A percentile compares a stretch with the other conserved stretches of the same genome.
These are phyloP conservation scores for Eucalyptus curtisii DNA, from an alignment of 345 rosid genomes.

Conservation along the genomic window DNA sequence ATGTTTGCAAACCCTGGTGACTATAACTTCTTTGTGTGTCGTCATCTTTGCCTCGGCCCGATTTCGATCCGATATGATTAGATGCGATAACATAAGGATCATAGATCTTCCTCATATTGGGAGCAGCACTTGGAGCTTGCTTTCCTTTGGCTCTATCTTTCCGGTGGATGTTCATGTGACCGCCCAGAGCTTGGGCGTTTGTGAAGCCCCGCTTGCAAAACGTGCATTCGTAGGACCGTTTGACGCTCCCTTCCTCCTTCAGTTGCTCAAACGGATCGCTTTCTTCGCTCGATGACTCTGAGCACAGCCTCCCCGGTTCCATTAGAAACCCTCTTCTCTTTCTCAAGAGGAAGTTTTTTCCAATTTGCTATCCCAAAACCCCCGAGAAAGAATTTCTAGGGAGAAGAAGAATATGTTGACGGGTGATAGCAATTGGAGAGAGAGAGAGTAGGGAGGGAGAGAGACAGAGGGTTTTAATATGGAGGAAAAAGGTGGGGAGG, in stretches of 20 bases:
- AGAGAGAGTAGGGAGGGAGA: neutral
- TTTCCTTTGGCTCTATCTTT: constrained; percentile 57
- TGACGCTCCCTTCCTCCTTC: constrained; percentile 10
- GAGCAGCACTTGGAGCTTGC: neutral
- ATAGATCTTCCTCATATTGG: neutral
- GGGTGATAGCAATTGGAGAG: neutral
- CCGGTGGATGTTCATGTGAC: constrained; percentile 94
- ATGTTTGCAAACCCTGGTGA: neutral
- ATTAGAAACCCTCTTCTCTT: neutral
- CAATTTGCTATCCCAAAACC: neutral
- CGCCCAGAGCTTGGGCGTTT: constrained; percentile 91
- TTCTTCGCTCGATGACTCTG: constrained; percentile 11
- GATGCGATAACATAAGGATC: neutral
- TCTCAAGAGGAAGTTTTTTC: neutral
- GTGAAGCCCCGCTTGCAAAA: constrained; percentile 95
- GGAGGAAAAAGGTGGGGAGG: neutral
- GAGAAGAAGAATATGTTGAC: neutral
- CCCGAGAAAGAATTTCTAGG: neutral
- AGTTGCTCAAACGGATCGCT: constrained; percentile 5
- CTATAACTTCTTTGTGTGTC: neutral
- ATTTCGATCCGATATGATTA: neutral
- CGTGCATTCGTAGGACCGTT: constrained; percentile 49
- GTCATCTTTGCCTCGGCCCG: neutral
- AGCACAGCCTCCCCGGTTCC: neutral
- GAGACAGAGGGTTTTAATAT: neutral